Conservation (phyloP, 495 filamentous ascomycete species). For the Xylaria venustula region DNA sequence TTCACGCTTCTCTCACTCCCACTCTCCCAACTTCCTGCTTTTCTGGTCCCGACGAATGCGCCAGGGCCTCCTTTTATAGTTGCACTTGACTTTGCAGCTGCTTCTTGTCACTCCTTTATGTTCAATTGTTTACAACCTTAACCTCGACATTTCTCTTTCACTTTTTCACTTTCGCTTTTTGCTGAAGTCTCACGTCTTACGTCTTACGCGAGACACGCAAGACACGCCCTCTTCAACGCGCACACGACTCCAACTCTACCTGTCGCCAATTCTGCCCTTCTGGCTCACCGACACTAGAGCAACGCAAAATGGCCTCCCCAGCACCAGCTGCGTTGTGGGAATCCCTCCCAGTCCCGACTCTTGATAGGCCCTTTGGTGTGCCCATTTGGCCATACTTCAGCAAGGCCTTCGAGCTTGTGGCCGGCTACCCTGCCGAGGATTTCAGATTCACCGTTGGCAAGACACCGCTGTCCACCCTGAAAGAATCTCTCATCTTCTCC, state of each 20-base stretch:
- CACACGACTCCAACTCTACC: constrained; percentile 1
- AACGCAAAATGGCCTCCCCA: constrained; percentile 39
- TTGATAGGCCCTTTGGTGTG: constrained; percentile 91
- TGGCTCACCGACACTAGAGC: constrained; percentile 10
- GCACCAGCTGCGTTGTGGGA: constrained; percentile 57
- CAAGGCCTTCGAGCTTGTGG: constrained; percentile 69
- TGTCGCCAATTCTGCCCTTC: not conserved
- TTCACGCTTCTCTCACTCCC: constrained; percentile 17
- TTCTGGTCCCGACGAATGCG: constrained; percentile 1
- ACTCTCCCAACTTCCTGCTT: not conserved
- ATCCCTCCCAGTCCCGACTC: constrained; percentile 67
- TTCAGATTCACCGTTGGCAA: constrained; percentile 65
- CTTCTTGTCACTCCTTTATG: constrained; percentile 37
- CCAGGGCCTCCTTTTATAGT: constrained; percentile 8
- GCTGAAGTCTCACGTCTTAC: not conserved
- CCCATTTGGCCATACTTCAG: constrained; percentile 93
- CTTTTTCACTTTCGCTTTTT: not conserved
- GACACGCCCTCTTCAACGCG: not conserved
- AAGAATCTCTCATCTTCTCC: constrained; percentile 61
- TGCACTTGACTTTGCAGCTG: constrained; percentile 13
- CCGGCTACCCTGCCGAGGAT: constrained; percentile 70
- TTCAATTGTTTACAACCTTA: constrained; percentile 9
- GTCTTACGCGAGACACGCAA: not conserved
- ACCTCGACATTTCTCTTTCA: too few species aligned
- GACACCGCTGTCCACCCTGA: constrained; percentile 71